Evolutionary conservation across 2,329 filamentous ascomycete genomes (phyloP), one percentile per base, ranked within the genome.

Genomic region (Onygenales sp.): DNA sequence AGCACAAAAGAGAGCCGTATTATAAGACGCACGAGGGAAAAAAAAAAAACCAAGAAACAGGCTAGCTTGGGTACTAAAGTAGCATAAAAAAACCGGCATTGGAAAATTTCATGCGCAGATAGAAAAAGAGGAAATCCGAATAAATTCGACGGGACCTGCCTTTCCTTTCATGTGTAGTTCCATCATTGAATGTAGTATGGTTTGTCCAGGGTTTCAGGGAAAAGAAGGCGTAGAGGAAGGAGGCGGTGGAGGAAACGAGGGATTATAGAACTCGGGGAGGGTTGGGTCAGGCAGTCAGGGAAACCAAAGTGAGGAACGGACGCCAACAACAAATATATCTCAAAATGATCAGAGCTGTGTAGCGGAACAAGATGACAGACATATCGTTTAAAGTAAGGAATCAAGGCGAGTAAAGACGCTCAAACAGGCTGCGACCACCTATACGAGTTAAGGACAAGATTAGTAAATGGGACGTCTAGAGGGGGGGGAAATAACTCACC

Each of bases 391-490:
- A 69, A 98, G 84, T 57, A 98, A 79, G 50, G 93, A 97, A 75
- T 98, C 93, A 65, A 98, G 86, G 67, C 92, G 84, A 59, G 93
- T 98, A 71, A 98, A 98, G 65, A 98, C 93, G 74, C 87, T 95
- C 70, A 98, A 75, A 72, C 93, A 97, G 61, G 93, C 93, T 51
- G 93, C 91, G 52, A 98, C 89, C 65, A 88, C 84, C 81, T 85
- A 55, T 54, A 54, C 21, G 49, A 33, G 47, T 70, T 27, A 17
- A 44, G 27, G 40, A 49, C 33, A 48, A 21, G 36, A 43, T 39
- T 6, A 32, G 51, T 45, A 17, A 53, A 49, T 39, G 51, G 11
- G 33, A n/a, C 42, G 31, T 9, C 6, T 21, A 42, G 27, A 42
- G 10, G 14, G 8, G 11, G 52, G 52, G 6, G 17, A 42, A 51